A percentile compares a stretch with the other conserved stretches of the same genome.
Evolutionary conservation across 768 basidiomycete genomes (phyloP).

Genomic region (Russula sp.): DNA sequence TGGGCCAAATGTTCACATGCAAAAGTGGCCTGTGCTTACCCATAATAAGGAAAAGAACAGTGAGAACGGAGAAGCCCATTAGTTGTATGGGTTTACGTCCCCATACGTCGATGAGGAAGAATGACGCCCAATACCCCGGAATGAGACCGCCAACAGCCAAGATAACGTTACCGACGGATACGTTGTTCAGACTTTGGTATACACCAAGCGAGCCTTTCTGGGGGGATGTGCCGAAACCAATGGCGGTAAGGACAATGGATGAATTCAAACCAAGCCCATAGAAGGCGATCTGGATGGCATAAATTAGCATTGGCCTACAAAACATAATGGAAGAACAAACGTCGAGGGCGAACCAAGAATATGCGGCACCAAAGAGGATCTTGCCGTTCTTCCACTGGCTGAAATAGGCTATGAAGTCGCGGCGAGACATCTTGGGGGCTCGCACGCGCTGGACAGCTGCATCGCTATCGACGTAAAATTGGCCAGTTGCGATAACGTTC

Average conservation of each 20-base stretch:
- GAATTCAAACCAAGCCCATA: slow-evolving; percentile 88
- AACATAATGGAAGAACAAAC: slow-evolving; percentile 46
- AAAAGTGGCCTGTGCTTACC: slow-evolving; percentile 42
- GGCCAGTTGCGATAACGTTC: slow-evolving; percentile 55
- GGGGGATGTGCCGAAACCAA: slow-evolving; percentile 61
- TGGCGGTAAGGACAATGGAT: slow-evolving; percentile 66
- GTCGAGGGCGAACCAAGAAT: slow-evolving; percentile 88
- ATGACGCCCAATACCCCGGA: slow-evolving; percentile 70
- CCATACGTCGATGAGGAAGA: slow-evolving; percentile 70
- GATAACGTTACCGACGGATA: slow-evolving; percentile 73
- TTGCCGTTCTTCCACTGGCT: slow-evolving; percentile 75
- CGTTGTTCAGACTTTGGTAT: slow-evolving; percentile 59
- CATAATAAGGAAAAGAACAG: slow-evolving; percentile 64
- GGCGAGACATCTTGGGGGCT: slow-evolving; percentile 63
- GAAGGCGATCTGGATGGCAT: slow-evolving; percentile 62
- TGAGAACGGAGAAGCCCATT: slow-evolving; percentile 70
- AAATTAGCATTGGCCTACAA: not conserved
- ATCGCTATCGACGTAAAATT: slow-evolving; percentile 51
- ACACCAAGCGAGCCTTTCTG: slow-evolving; percentile 36
- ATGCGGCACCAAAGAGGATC: slow-evolving; percentile 71
- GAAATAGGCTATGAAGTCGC: slow-evolving; percentile 70
- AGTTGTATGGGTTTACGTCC: slow-evolving; percentile 81
- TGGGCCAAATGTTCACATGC: not conserved
- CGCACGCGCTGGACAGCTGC: slow-evolving; percentile 56
- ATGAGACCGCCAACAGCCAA: slow-evolving; percentile 75